phyloP scores from a whole-genome alignment of 345 rosid species.

The Jatropha curcas region DNA sequence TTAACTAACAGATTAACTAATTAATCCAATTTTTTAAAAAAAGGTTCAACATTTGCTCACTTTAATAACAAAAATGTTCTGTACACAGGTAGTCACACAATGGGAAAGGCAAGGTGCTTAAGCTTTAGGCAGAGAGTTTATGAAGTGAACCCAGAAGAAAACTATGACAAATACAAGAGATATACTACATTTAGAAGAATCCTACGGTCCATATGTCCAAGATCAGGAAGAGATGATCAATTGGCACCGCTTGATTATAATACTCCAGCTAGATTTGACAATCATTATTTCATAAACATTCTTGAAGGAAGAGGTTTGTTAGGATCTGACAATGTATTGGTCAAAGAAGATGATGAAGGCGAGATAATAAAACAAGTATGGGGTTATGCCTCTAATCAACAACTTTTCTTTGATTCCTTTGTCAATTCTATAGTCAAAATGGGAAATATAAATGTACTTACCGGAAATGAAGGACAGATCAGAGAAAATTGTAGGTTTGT shows the following conservation, averaged over 20 bases:
- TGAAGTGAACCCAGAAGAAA: slow-evolving; percentile 35
- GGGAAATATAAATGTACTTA: slow-evolving; percentile 65
- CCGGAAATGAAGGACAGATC: slow-evolving; percentile 50
- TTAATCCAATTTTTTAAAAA: too few relatives aligned
- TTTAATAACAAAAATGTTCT: neutral
- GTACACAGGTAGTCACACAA: slow-evolving; percentile 58
- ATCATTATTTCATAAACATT: slow-evolving; percentile 61
- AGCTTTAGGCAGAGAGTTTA: slow-evolving; percentile 66
- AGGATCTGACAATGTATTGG: slow-evolving; percentile 57
- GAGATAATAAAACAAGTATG: slow-evolving; percentile 42
- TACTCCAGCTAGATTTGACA: slow-evolving; percentile 69
- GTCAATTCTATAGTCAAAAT: slow-evolving; percentile 61
- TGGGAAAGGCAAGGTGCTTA: slow-evolving; percentile 72
- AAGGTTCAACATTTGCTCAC: too few relatives aligned
- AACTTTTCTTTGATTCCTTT: slow-evolving; percentile 51
- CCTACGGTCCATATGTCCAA: slow-evolving; percentile 58
- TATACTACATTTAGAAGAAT: slow-evolving; percentile 46
- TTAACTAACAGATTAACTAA: too few relatives aligned
- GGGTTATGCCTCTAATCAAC: slow-evolving; percentile 52
- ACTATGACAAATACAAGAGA: slow-evolving; percentile 51
- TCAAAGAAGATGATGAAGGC: slow-evolving; percentile 50
- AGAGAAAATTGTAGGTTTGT: slow-evolving; percentile 62
- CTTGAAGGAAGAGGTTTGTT: slow-evolving; percentile 63
- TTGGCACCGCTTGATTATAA: slow-evolving; percentile 54
- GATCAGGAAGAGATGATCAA: slow-evolving; percentile 45